A percentile compares a stretch with the other conserved stretches of the same genome.
Conservation (phyloP, 2,329 filamentous ascomycete species). For the Pseudogymnoascus sp. region DNA sequence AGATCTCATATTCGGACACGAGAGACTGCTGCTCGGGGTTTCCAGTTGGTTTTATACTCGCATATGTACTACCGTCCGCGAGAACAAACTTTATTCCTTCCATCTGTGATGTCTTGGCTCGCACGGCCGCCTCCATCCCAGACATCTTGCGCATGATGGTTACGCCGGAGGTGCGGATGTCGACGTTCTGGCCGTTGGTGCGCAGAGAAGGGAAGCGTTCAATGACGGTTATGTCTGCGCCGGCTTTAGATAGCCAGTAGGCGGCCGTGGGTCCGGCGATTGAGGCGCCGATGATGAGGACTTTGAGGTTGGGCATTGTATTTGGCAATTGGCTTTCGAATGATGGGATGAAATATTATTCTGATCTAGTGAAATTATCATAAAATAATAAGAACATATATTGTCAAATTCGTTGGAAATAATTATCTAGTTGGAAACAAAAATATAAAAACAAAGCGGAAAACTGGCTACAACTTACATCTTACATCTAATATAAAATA, state of each 20-base stretch:
- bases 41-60: constrained; percentile 28
- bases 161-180: constrained; percentile 30
- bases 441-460: neutral
- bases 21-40: constrained; percentile 34
- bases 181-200: constrained; percentile 32
- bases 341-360: neutral
- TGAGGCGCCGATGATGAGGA: constrained; percentile 30
- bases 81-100: constrained; percentile 36
- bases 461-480: too few species aligned
- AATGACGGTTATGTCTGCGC: constrained; percentile 31
- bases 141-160: constrained; percentile 33
- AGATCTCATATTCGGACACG: constrained; percentile 28
- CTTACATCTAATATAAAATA: neutral
- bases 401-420: neutral
- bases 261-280: constrained; percentile 25
- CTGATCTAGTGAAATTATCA: neutral
- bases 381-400: neutral
- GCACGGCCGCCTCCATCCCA: constrained; percentile 31
- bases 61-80: constrained; percentile 30
- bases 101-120: constrained; percentile 31
- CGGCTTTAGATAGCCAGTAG: constrained; percentile 36
- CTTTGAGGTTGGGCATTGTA: constrained; percentile 8
- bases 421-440: neutral
- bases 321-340: neutral
- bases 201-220: constrained; percentile 35